phyloP scores from a whole-genome alignment of 345 rosid species.

The Citrus sp. region DNA sequence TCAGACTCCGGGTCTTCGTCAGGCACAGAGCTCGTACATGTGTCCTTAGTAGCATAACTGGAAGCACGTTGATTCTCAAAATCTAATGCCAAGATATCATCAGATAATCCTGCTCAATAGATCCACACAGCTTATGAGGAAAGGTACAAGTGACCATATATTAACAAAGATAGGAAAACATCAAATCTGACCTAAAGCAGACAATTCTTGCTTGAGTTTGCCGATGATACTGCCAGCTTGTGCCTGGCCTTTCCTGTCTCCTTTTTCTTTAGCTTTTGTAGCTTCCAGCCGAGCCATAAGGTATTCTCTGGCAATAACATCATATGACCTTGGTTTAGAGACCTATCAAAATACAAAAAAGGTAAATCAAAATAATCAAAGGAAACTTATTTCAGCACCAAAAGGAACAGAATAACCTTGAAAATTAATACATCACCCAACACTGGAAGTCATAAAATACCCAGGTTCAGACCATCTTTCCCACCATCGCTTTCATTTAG shows the following conservation, averaged over 20 bases:
- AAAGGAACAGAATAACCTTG: neutral
- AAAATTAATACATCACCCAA: neutral
- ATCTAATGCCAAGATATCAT: conserved; percentile 54
- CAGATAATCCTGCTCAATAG: conserved; percentile 66
- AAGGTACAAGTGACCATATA: conserved; percentile 17
- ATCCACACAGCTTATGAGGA: conserved; percentile 30
- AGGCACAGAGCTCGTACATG: conserved; percentile 20
- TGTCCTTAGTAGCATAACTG: conserved; percentile 24
- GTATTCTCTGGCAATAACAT: conserved; percentile 69
- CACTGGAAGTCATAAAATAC: neutral
- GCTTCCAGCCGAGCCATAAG: conserved; percentile 68
- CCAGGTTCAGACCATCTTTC: neutral
- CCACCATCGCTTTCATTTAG: neutral
- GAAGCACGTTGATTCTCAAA: conserved; percentile 39
- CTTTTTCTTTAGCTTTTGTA: conserved; percentile 64
- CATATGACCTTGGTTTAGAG: conserved; percentile 54
- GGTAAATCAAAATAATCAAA: conserved; percentile 13
- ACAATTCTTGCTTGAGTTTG: conserved; percentile 85
- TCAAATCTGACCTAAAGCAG: conserved; percentile 63
- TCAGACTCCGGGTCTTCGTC: conserved; percentile 21
- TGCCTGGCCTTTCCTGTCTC: conserved; percentile 70
- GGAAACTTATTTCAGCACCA: neutral
- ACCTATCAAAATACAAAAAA: conserved; percentile 32
- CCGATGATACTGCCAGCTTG: conserved; percentile 63
- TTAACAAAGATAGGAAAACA: conserved; percentile 16